Evolutionary conservation across 2,329 filamentous ascomycete species (phyloP).

Genomic region (Colletotrichum sp.): DNA sequence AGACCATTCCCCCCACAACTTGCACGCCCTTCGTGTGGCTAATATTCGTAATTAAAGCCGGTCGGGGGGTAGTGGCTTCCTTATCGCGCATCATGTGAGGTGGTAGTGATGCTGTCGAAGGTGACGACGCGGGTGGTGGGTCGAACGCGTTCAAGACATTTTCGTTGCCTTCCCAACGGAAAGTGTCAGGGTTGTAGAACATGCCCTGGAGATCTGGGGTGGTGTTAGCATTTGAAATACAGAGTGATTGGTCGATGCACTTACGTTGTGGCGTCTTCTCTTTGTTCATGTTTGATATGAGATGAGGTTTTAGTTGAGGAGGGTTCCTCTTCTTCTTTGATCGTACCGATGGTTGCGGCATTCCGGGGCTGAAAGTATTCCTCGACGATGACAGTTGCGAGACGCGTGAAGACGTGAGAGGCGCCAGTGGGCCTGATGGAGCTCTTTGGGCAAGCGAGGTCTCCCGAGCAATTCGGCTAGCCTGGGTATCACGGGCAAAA

Average conservation of each 20-base stretch:
- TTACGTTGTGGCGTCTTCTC: slow-evolving; percentile 82
- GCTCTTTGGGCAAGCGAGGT: slow-evolving; percentile 65
- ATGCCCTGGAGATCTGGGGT: slow-evolving; percentile 84
- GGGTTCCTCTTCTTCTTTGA: slow-evolving; percentile 63
- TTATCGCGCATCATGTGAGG: slow-evolving; percentile 55
- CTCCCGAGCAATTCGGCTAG: slow-evolving; percentile 70
- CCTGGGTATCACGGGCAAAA: slow-evolving; percentile 70
- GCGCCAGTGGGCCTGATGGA: slow-evolving; percentile 59
- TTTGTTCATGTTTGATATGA: slow-evolving; percentile 83
- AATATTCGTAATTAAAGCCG: slow-evolving; percentile 91
- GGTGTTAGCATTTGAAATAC: slow-evolving; percentile 31
- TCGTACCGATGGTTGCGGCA: slow-evolving; percentile 47
- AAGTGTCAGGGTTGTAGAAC: slow-evolving; percentile 89
- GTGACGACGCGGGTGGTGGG: slow-evolving; percentile 57
- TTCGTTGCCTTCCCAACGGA: slow-evolving; percentile 96
- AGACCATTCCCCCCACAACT: slow-evolving; percentile 97
- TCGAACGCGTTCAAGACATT: slow-evolving; percentile 84
- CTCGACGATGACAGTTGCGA: slow-evolving; percentile 55
- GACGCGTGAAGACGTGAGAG: slow-evolving; percentile 60
- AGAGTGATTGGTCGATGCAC: slow-evolving; percentile 32
- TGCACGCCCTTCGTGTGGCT: slow-evolving; percentile 85
- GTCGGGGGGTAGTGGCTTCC: slow-evolving; percentile 64
- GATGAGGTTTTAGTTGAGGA: slow-evolving; percentile 75
- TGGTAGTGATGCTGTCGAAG: slow-evolving; percentile 53
- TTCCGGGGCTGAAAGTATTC: slow-evolving; percentile 49